These are phyloP conservation scores for Podaxis mareebaensis DNA, from an alignment of 768 basidiomycete species.

Conservation along the genomic window DNA sequence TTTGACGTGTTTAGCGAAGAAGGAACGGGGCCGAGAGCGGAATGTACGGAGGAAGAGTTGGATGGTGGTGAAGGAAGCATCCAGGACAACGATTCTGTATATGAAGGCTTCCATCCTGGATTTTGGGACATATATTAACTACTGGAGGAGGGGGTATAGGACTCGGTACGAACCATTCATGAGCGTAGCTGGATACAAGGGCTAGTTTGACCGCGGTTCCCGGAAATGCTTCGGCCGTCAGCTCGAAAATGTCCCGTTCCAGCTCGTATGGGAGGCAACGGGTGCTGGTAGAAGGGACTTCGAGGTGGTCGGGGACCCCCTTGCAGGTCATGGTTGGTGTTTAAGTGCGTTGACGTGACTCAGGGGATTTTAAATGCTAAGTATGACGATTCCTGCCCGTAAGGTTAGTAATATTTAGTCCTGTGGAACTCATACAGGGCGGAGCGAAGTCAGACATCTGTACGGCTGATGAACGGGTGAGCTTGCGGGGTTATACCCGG, in stretches of 20 bases:
- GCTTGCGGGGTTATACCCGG: background rate
- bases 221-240: constrained; percentile 27
- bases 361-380: background rate
- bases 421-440: background rate
- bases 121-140: background rate
- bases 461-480: background rate
- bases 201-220: constrained; percentile 27
- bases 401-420: background rate
- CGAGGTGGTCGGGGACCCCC: background rate
- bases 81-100: constrained; percentile 32
- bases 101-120: constrained; percentile 34
- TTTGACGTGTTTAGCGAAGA: constrained; percentile 31
- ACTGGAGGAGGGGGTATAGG: background rate
- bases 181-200: constrained; percentile 26
- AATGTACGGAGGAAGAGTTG: constrained; percentile 31
- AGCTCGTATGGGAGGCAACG: constrained; percentile 32
- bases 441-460: background rate
- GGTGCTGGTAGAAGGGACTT: background rate
- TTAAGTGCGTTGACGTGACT: background rate
- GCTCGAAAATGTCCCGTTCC: constrained; percentile 34
- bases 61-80: constrained; percentile 19
- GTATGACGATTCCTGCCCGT: background rate
- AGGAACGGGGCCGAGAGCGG: constrained; percentile 24
- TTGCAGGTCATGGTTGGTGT: background rate
- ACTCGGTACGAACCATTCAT: constrained; percentile 24